Evolutionary conservation across 495 filamentous ascomycete species (phyloP), one percentile per base, ranked within the genome.

Genomic region (Aspergillus steynii): DNA sequence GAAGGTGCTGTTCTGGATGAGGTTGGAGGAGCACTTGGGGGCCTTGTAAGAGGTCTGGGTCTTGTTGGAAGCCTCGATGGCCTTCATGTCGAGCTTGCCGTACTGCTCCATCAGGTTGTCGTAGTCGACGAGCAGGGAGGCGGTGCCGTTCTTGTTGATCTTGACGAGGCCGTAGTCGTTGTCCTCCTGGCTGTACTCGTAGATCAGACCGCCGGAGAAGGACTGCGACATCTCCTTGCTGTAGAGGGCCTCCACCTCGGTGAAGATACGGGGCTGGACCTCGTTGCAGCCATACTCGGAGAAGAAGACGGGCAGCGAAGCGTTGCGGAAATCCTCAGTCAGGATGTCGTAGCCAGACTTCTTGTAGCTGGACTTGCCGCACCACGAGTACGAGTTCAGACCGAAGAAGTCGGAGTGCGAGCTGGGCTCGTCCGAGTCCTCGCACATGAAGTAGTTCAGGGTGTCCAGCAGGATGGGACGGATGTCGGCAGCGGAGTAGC

Each of bases 361-460:
- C 42, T 82, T 75, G 82, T 87, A 95, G 62, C 77, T 84, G 55
- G 90, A 88, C 47, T 87, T 78, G 50, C 92, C 93, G 67, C 94
- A 98, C 94, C 94, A 98, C 46, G 89, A 90, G 83, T 98, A 97
- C 59, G 86, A 91, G 85, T 98, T 98, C 60, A 98, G 81, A 52
- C 93, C 94, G 68, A 97, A 96, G 77, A 97, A 85, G 71, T 97
- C 94, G 54, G 85, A 84, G 25, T 83, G 82, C 46, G 90, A 92
- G 50, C 79, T 77, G 34, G 80, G 79, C 29, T 86, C 78, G 61
- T 90, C 88, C 56, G 84, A 72, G 32, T 88, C 81, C n/a, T 83
- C 73, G 77, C 94, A 98, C 68, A 90, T 85, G 67, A 97, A 83
- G 78, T 96, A 98, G 71, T 87, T 84, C 80, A 83, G 91, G 58